Evolutionary conservation across 257 asterid species (phyloP), one percentile per base, ranked within the genome.

Genomic region (Solanum tacnaense): DNA sequence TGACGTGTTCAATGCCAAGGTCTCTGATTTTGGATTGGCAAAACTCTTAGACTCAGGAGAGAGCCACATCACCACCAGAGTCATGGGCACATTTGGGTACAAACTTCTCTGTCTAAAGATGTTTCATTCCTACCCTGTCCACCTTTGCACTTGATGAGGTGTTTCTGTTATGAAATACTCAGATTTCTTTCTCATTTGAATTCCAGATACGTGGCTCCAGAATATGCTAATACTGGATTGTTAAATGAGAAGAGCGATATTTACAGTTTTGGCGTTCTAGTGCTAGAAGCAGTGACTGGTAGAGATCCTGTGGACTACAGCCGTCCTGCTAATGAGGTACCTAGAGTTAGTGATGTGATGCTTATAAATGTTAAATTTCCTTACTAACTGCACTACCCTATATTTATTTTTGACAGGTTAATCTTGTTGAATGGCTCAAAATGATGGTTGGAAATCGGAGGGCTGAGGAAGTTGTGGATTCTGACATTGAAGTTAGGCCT

Each of bases 11-110:
- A 94, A 97, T 62, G 93, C 97, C 85, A 97, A 97, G 91, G 96
- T 96, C 91, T 97, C 99, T 39, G 98, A 97, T 90, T 97, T 97
- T 90, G 99, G 99, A 78, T 91, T 97, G 94, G 98, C 99, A 34
- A 97, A 97, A 95, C 94, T 97, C 73, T 91, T 97, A 93, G 99
- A 71, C n/a, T 93, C 98, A 3, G 98, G 98, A 62, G 98, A 97
- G 93, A 97, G 98, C 91, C 98, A 97, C 91, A 94, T 97, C 84
- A 94, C 98, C 12, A 97, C 99, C 29, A 93, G 99, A 91, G 99
- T 97, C 88, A 97, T 97, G 99, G 99, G 99, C 75, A 97, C 99
- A 86, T 97, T 96, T 84, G 99, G 99, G 99, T 97, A 92, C 60
- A 75, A 88, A 74, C 58, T 86, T 86, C 82, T 38, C 74, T 27